These are phyloP conservation scores for Ophiostoma perfectum DNA, from an alignment of 2,329 filamentous ascomycete species.

Conservation along the genomic window DNA sequence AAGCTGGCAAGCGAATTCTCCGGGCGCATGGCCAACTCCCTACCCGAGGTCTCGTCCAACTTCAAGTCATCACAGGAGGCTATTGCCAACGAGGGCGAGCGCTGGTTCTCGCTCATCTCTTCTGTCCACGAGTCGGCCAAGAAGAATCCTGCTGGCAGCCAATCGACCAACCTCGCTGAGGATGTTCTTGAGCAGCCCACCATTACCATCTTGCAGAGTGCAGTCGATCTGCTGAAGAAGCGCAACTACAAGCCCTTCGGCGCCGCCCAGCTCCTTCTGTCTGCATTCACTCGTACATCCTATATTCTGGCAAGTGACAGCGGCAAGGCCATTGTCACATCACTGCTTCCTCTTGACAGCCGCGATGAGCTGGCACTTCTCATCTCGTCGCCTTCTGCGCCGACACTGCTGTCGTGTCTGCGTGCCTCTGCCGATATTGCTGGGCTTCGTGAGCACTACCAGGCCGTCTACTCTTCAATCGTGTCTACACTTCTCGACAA, in stretches of 20 bases:
- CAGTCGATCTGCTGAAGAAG: slow-evolving; percentile 41
- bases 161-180: slow-evolving; percentile 20
- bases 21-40: slow-evolving; percentile 63
- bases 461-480: slow-evolving; percentile 31
- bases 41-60: slow-evolving; percentile 76
- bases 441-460: slow-evolving; percentile 37
- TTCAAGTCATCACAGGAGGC: slow-evolving; percentile 66
- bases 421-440: slow-evolving; percentile 47
- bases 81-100: slow-evolving; percentile 59
- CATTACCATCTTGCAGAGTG: slow-evolving; percentile 31
- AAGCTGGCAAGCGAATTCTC: slow-evolving; percentile 57
- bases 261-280: slow-evolving; percentile 44
- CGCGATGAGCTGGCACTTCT: slow-evolving; percentile 52
- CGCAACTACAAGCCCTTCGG: slow-evolving; percentile 55
- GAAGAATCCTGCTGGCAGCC: slow-evolving; percentile 13
- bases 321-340: slow-evolving; percentile 36
- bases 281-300: slow-evolving; percentile 39
- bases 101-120: slow-evolving; percentile 59
- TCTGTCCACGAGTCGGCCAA: slow-evolving; percentile 35
- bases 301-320: slow-evolving; percentile 36
- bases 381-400: slow-evolving; percentile 62
- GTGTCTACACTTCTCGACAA: slow-evolving; percentile 37
- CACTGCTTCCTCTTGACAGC: slow-evolving; percentile 47
- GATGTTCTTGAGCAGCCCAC: slow-evolving; percentile 30
- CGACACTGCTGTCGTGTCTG: slow-evolving; percentile 61